These are phyloP conservation scores for Rhodotorula graminis DNA, from an alignment of 768 basidiomycete genomes.

Conservation along the genomic window DNA sequence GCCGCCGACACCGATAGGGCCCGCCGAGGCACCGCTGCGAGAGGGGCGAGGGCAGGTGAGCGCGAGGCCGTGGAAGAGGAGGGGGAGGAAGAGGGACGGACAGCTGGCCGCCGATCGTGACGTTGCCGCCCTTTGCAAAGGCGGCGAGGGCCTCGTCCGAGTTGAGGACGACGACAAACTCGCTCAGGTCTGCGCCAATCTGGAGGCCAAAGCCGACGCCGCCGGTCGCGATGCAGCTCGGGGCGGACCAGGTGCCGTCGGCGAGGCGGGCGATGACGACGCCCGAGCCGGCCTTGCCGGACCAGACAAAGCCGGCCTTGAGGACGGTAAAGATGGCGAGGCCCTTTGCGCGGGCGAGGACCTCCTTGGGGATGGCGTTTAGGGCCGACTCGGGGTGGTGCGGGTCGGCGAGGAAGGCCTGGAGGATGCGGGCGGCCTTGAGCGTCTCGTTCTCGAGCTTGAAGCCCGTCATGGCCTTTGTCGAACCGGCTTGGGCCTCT, in stretches of 20 bases:
- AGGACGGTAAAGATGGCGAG: conserved; percentile 89
- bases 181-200: conserved; percentile 78
- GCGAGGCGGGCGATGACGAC: conserved; percentile 85
- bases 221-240: conserved; percentile 92
- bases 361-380: conserved; percentile 87
- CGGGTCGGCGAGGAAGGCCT: conserved; percentile 79
- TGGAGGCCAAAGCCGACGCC: conserved; percentile 93
- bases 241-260: conserved; percentile 82
- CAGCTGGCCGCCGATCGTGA: conserved; percentile 87
- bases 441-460: conserved; percentile 70
- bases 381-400: conserved; percentile 80
- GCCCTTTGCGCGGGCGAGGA: conserved; percentile 81
- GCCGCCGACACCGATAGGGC: conserved; percentile 49
- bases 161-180: conserved; percentile 95
- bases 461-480: conserved; percentile 77
- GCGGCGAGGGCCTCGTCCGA: conserved; percentile 91
- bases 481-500: conserved; percentile 67
- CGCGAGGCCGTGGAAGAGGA: neutral
- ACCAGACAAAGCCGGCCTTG: conserved; percentile 78
- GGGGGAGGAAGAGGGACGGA: conserved; percentile 51
- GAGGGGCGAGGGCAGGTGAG: neutral
- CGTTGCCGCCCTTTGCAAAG: conserved; percentile 90
- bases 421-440: conserved; percentile 86
- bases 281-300: conserved; percentile 88
- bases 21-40: conserved; percentile 57